phyloP scores from a whole-genome alignment of 805 yeast genomes.

The Schizosaccharomyces osmophilus region DNA sequence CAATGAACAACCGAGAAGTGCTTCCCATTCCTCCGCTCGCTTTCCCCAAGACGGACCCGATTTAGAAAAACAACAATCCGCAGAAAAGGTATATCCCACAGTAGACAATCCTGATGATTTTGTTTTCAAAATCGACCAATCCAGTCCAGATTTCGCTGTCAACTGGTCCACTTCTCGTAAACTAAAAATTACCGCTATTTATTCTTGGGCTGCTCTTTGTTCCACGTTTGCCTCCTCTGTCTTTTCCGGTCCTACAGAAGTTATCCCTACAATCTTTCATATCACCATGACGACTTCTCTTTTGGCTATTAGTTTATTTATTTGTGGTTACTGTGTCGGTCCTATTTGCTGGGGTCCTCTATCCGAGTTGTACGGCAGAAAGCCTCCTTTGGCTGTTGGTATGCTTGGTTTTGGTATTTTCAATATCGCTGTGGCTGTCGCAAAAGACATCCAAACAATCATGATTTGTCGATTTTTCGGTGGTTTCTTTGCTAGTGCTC shows the following conservation, averaged over 20 bases:
- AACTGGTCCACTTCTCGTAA: neutral
- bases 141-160: neutral
- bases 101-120: neutral
- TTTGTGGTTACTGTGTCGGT: conserved; percentile 83
- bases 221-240: conserved; percentile 67
- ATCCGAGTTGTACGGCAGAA: conserved; percentile 39
- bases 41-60: no score
- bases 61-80: no score
- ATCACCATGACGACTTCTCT: conserved; percentile 48
- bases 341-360: conserved; percentile 80
- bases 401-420: conserved; percentile 33
- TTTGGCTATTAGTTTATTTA: conserved; percentile 55
- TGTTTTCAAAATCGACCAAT: neutral
- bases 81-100: neutral
- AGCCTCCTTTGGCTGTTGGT: conserved; percentile 31
- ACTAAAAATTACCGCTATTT: neutral
- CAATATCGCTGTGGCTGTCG: conserved; percentile 53
- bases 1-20: no score
- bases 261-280: conserved; percentile 22
- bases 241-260: conserved; percentile 36
- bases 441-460: conserved; percentile 52
- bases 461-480: conserved; percentile 57
- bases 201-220: conserved; percentile 10
- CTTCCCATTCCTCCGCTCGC: no score
- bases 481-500: conserved; percentile 65